Evolutionary conservation across 106 monocot species (phyloP).

Genomic region (Phalaenopsis equestris): DNA sequence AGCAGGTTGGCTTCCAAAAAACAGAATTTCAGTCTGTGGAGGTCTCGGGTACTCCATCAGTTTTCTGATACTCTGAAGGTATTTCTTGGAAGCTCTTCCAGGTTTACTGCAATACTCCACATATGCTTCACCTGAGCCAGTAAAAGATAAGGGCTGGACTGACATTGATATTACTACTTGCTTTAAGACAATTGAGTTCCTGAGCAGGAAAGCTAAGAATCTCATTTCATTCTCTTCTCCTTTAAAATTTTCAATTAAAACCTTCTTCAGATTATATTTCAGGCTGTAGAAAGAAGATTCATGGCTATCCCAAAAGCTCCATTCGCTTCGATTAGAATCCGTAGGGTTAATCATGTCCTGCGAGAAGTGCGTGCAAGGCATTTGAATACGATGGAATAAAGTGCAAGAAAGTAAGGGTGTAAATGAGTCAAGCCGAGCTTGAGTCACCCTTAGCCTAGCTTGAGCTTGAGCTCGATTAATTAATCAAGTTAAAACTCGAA

Average conservation of each 20-base stretch:
- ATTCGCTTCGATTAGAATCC: neutral
- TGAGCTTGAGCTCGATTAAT: too few species aligned
- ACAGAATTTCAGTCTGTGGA: constrained; percentile 5
- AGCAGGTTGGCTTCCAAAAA: neutral
- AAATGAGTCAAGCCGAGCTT: too few species aligned
- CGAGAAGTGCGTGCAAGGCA: neutral
- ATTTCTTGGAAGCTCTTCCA: neutral
- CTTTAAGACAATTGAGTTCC: neutral
- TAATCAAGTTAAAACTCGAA: too few species aligned
- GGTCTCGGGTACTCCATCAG: neutral
- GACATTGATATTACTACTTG: neutral
- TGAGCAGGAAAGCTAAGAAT: neutral
- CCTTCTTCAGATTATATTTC: neutral
- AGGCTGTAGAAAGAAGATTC: neutral
- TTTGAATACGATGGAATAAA: too few species aligned
- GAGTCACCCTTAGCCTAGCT: too few species aligned
- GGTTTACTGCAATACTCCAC: neutral
- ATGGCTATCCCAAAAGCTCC: neutral
- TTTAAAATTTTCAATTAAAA: neutral
- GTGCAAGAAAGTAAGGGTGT: too few species aligned
- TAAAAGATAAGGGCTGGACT: neutral
- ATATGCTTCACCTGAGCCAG: constrained; percentile 1
- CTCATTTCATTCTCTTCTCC: constrained; percentile 6
- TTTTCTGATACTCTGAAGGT: neutral
- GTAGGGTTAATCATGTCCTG: neutral